Evolutionary conservation across 805 yeast genomes (phyloP).

Genomic region (Pichia cabralensis): DNA sequence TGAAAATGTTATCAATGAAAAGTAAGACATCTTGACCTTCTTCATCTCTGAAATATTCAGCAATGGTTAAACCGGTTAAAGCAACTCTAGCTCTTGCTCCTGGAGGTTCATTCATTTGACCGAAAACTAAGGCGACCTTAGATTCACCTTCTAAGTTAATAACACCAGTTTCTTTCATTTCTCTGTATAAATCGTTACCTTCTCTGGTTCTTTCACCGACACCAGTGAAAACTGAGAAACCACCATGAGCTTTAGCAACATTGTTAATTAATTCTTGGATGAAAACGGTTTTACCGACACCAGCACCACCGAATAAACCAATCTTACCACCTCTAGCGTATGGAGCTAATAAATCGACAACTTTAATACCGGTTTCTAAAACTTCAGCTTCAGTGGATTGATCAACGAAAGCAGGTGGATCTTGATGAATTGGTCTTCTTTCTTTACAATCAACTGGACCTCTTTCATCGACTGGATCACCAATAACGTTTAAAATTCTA

Average conservation of each 20-base stretch:
- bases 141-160: conserved; percentile 99
- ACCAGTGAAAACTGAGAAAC: conserved; percentile 99
- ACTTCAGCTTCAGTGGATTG: conserved; percentile 98
- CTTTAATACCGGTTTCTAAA: conserved; percentile 99
- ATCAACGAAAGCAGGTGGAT: conserved; percentile 91
- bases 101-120: conserved; percentile 99
- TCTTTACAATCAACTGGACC: conserved; percentile 92
- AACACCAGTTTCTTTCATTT: conserved; percentile 99
- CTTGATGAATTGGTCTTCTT: conserved; percentile 98
- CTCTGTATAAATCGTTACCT: conserved; percentile 99
- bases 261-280: conserved; percentile 99
- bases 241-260: conserved; percentile 99
- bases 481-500: conserved; percentile 95
- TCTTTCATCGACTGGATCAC: conserved; percentile 99
- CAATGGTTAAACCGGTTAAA: conserved; percentile 98
- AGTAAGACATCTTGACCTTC: conserved; percentile 99
- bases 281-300: conserved; percentile 99
- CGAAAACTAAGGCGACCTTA: conserved; percentile 98
- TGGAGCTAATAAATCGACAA: conserved; percentile 97
- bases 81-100: conserved; percentile 99
- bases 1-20: conserved; percentile 99
- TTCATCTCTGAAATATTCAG: conserved; percentile 99
- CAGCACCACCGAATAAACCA: conserved; percentile 99
- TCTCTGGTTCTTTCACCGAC: conserved; percentile 99
- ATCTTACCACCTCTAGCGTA: conserved; percentile 99